Conservation (phyloP, 805 yeast genomes). For the Candida nemodendra region DNA sequence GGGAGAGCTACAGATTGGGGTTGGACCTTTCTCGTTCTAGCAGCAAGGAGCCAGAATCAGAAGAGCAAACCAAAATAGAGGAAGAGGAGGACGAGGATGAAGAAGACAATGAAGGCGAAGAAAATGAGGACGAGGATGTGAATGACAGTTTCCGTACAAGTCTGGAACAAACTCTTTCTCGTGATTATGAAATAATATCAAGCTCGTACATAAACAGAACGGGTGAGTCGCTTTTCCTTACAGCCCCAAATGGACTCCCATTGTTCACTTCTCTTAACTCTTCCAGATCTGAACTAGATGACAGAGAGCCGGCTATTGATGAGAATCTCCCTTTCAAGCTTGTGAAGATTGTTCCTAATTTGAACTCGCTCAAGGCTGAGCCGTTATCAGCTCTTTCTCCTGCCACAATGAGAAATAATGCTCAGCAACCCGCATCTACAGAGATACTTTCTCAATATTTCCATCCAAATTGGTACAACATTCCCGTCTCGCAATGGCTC, state of each 20-base stretch:
- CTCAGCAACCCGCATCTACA: conserved; percentile 18
- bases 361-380: conserved; percentile 34
- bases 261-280: conserved; percentile 69
- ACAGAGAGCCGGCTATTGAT: conserved; percentile 65
- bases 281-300: conserved; percentile 70
- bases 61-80: background rate
- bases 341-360: conserved; percentile 67
- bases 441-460: conserved; percentile 53
- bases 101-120: conserved; percentile 6
- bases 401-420: conserved; percentile 2
- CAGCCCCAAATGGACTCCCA: conserved; percentile 66
- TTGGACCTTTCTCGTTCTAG: too few species aligned
- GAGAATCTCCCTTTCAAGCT: conserved; percentile 53
- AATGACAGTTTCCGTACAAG: conserved; percentile 15
- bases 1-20: conserved; percentile 55
- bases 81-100: conserved; percentile 2
- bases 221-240: conserved; percentile 63
- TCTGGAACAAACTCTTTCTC: conserved; percentile 43
- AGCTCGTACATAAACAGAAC: conserved; percentile 48
- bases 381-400: conserved; percentile 48
- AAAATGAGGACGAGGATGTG: conserved; percentile 13
- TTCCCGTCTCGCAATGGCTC: conserved; percentile 68
- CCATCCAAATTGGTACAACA: conserved; percentile 63
- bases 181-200: conserved; percentile 62
- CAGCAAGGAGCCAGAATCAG: too few species aligned